Percentiles rank a stretch among this genome's conserved stretches.
Conservation (phyloP, 176 grass and related monocot genomes). For the Pharus latifolius region DNA sequence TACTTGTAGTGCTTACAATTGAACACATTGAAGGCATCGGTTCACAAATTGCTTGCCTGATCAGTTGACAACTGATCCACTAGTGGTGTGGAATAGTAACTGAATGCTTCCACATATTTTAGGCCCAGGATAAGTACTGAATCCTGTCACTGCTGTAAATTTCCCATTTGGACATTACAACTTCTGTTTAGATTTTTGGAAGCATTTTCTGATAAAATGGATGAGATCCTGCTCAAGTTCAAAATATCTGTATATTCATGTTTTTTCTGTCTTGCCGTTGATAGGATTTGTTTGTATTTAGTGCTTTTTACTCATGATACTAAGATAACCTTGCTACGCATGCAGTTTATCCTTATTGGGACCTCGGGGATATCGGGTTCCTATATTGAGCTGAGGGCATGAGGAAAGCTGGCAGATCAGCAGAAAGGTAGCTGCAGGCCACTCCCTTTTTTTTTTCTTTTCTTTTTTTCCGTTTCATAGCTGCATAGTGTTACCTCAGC, state of each 20-base stretch:
- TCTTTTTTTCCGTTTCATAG: neutral
- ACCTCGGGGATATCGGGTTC: slow-evolving; percentile 92
- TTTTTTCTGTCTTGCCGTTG: neutral
- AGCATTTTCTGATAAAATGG: neutral
- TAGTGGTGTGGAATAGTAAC: too few species aligned
- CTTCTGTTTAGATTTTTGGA: too few species aligned
- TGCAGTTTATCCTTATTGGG: slow-evolving; percentile 77
- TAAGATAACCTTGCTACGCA: neutral
- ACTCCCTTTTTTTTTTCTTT: neutral
- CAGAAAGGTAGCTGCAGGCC: slow-evolving; percentile 8
- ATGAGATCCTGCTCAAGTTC: neutral
- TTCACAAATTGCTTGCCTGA: too few species aligned
- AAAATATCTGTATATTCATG: neutral
- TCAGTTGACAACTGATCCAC: too few species aligned
- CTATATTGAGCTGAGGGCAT: slow-evolving; percentile 83
- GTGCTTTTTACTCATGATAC: neutral
- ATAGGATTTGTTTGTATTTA: neutral
- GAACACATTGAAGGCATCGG: too few species aligned
- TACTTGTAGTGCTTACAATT: too few species aligned
- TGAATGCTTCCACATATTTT: too few species aligned
- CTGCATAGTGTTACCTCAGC: neutral
- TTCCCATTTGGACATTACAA: too few species aligned
- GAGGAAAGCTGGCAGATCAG: slow-evolving; percentile 13
- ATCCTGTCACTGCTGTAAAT: too few species aligned
- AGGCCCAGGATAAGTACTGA: too few species aligned